Percentiles rank a stretch among this genome's conserved stretches.
Evolutionary conservation across 202 grass and related monocot genomes (phyloP).

Genomic region (Carex arenaria): DNA sequence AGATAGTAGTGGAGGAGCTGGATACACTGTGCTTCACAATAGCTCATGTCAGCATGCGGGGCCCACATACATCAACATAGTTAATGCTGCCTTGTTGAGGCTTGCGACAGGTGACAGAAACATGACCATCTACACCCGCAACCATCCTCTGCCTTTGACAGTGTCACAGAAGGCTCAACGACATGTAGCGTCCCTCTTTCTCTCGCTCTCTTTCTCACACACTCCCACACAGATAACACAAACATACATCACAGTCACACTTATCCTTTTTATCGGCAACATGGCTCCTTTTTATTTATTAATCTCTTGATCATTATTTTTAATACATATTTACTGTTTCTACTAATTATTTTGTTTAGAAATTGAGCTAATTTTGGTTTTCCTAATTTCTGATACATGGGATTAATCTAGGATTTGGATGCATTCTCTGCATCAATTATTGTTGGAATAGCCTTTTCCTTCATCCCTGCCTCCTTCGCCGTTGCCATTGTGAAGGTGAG

Average conservation of each 20-base stretch:
- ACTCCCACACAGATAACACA: not conserved
- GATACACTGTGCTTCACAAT: conserved; percentile 49
- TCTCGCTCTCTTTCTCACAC: too few species aligned
- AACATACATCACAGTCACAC: not conserved
- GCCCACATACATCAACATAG: conserved; percentile 43
- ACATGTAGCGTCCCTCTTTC: conserved; percentile 24
- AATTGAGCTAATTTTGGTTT: not conserved
- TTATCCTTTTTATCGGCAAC: not conserved
- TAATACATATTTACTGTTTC: not conserved
- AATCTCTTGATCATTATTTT: not conserved
- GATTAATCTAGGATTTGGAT: conserved; percentile 41
- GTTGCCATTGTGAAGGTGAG: conserved; percentile 44
- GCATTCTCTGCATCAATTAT: conserved; percentile 51
- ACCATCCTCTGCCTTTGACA: conserved; percentile 42
- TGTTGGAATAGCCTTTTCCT: conserved; percentile 43
- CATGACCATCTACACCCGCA: conserved; percentile 34
- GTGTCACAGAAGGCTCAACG: conserved; percentile 32
- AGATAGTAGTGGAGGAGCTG: conserved; percentile 25
- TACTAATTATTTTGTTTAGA: not conserved
- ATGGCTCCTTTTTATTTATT: conserved; percentile 1
- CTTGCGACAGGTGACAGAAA: conserved; percentile 28
- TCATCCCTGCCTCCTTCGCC: conserved; percentile 47
- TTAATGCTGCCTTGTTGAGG: conserved; percentile 43
- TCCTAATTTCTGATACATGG: not conserved
- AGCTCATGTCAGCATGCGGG: conserved; percentile 47